Percentiles rank a stretch among this genome's conserved stretches.
Evolutionary conservation across 768 basidiomycete genomes (phyloP).

Genomic region (Flagelloscypha sp.): DNA sequence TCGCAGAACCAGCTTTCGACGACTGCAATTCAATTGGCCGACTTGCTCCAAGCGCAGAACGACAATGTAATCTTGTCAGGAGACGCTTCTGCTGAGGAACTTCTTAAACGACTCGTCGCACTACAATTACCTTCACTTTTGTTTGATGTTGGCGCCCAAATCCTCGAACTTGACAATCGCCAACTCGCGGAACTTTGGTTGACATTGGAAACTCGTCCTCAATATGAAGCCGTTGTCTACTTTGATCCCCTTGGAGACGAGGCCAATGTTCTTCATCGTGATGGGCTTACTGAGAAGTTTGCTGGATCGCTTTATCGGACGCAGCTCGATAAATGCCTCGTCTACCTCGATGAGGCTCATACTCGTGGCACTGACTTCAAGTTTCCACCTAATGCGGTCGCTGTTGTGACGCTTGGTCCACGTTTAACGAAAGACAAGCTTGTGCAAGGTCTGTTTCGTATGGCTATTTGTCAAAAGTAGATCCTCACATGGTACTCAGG

Average conservation of each 20-base stretch:
- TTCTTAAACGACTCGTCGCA: conserved; percentile 1
- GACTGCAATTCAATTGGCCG: conserved; percentile 11
- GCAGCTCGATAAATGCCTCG: conserved; percentile 25
- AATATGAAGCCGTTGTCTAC: conserved; percentile 15
- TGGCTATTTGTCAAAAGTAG: not conserved
- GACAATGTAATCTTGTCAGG: conserved; percentile 4
- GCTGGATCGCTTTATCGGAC: conserved; percentile 22
- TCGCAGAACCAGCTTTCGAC: conserved; percentile 16
- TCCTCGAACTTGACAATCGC: conserved; percentile 16
- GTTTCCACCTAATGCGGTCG: conserved; percentile 23
- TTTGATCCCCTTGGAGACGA: conserved; percentile 23
- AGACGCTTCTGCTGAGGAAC: not conserved
- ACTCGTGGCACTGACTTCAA: conserved; percentile 32
- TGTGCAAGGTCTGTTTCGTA: conserved; percentile 20
- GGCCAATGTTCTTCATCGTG: conserved; percentile 21
- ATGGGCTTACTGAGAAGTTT: conserved; percentile 21
- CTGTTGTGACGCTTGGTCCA: conserved; percentile 29
- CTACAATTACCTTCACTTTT: conserved; percentile 10
- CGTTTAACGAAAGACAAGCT: conserved; percentile 29
- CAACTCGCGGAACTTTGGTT: conserved; percentile 15
- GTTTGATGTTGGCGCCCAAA: conserved; percentile 20
- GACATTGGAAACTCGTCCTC: conserved; percentile 4
- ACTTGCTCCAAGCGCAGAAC: conserved; percentile 12
- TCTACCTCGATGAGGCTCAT: conserved; percentile 33
- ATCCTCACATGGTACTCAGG: conserved; percentile 12